Conservation (phyloP, 1,284 basidiomycete species). For the Hypsizygus ulmarius region DNA sequence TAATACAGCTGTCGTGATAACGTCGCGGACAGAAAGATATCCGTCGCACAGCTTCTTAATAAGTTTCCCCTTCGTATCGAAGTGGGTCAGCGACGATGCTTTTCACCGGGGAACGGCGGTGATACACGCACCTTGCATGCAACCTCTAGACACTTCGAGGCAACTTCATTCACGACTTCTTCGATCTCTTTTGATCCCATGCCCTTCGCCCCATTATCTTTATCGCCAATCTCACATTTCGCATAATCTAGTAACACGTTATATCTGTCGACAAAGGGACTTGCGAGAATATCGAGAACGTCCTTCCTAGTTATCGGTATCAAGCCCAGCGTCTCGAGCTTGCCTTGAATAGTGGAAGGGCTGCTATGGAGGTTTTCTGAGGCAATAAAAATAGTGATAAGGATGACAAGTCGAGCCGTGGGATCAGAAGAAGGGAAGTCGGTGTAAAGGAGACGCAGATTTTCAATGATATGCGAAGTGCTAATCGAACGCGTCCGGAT, state of each 20-base stretch:
- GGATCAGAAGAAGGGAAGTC: constrained; percentile 63
- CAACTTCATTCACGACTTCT: constrained; percentile 50
- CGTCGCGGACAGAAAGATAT: constrained; percentile 39
- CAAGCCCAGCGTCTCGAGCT: constrained; percentile 51
- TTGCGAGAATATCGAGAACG: constrained; percentile 58
- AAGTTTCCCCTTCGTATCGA: constrained; percentile 53
- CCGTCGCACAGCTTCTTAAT: constrained; percentile 52
- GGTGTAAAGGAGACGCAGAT: constrained; percentile 55
- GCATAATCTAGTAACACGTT: constrained; percentile 53
- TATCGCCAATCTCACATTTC: constrained; percentile 31
- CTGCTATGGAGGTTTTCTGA: constrained; percentile 37
- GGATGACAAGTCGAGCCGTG: constrained; percentile 62
- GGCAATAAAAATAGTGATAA: constrained; percentile 59
- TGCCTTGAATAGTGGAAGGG: constrained; percentile 33
- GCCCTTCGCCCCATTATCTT: constrained; percentile 38
- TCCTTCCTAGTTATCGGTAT: constrained; percentile 56
- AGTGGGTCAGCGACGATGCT: constrained; percentile 1
- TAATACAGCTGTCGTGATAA: constrained; percentile 43
- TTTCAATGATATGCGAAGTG: constrained; percentile 42
- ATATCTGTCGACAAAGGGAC: constrained; percentile 65
- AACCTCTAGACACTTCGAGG: constrained; percentile 54
- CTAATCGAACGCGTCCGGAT: constrained; percentile 64
- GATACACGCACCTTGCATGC: constrained; percentile 57
- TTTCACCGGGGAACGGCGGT: neutral
- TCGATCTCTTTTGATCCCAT: constrained; percentile 41